Percentiles rank a stretch among this genome's conserved stretches.
Conservation (phyloP, 2,329 filamentous ascomycete genomes). For the Tricladium varicosporioides region DNA sequence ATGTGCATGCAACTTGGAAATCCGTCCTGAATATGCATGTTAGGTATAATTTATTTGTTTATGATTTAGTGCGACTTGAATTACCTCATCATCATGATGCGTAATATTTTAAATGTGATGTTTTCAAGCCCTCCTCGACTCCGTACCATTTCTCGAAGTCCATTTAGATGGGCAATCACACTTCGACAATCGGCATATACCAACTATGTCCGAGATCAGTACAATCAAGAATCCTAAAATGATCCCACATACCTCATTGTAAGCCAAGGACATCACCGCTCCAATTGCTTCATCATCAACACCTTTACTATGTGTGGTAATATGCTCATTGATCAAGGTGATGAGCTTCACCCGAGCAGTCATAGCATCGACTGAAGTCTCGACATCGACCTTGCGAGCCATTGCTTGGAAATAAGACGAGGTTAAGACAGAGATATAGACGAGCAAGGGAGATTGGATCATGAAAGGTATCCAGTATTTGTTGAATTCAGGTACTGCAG, state of each 20-base stretch:
- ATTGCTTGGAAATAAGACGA: conserved; percentile 32
- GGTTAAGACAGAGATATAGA: conserved; percentile 32
- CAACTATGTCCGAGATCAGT: conserved; percentile 9
- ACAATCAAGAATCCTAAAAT: conserved; percentile 13
- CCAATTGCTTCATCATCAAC: conserved; percentile 31
- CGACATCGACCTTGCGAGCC: conserved; percentile 19
- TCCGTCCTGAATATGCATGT: conserved; percentile 27
- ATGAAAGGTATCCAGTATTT: conserved; percentile 31
- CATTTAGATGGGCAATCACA: conserved; percentile 32
- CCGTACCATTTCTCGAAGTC: conserved; percentile 32
- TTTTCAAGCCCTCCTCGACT: conserved; percentile 28
- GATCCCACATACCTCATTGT: conserved; percentile 29
- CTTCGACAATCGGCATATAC: conserved; percentile 32
- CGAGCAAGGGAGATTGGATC: conserved; percentile 34
- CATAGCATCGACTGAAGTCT: conserved; percentile 30
- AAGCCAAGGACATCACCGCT: conserved; percentile 32
- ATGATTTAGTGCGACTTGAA: conserved; percentile 11
- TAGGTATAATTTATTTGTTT: background rate
- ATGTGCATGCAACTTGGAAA: conserved; percentile 33
- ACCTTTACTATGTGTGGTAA: conserved; percentile 18
- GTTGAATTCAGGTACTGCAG: conserved; percentile 26
- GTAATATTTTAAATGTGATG: conserved; percentile 14
- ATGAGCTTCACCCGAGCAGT: conserved; percentile 30
- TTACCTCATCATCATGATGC: conserved; percentile 28
- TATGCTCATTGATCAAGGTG: conserved; percentile 29